Conservation (phyloP, 352 stramenopile species). For the Globisporangium nunn region DNA sequence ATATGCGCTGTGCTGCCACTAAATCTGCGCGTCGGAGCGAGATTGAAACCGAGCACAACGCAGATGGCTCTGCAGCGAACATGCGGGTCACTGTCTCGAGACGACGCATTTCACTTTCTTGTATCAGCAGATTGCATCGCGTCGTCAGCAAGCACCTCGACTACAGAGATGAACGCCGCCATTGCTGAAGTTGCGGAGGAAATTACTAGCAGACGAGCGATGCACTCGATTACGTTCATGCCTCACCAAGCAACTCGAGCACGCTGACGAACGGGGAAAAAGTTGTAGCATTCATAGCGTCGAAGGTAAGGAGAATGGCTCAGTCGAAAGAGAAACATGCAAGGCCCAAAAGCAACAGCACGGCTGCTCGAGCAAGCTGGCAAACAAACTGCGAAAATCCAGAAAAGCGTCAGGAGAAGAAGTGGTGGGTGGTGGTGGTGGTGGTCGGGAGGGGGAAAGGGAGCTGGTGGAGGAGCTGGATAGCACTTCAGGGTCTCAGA, state of each 20-base stretch:
- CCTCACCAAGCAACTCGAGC: background rate
- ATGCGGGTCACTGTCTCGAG: too few species aligned
- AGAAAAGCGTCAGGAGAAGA: background rate
- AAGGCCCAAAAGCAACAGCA: constrained; percentile 11
- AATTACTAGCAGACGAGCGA: too few species aligned
- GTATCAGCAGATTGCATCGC: too few species aligned
- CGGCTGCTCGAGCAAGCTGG: constrained; percentile 11
- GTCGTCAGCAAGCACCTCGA: too few species aligned
- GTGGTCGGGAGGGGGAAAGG: background rate
- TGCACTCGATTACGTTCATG: too few species aligned
- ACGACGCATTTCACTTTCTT: too few species aligned
- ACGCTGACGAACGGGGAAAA: background rate
- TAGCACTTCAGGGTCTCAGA: constrained; percentile 25
- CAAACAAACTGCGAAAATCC: constrained; percentile 8
- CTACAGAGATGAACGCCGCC: too few species aligned
- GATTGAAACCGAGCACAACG: too few species aligned
- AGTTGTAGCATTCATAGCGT: constrained; percentile 1
- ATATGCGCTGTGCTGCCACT: too few species aligned
- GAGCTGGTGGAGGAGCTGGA: background rate
- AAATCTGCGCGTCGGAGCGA: too few species aligned
- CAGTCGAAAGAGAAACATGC: constrained; percentile 19
- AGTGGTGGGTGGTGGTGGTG: background rate
- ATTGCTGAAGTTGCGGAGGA: too few species aligned
- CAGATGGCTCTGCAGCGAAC: too few species aligned
- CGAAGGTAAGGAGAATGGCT: constrained; percentile 5